phyloP scores from a whole-genome alignment of 2,329 filamentous ascomycete species.

The Fusarium sp. region DNA sequence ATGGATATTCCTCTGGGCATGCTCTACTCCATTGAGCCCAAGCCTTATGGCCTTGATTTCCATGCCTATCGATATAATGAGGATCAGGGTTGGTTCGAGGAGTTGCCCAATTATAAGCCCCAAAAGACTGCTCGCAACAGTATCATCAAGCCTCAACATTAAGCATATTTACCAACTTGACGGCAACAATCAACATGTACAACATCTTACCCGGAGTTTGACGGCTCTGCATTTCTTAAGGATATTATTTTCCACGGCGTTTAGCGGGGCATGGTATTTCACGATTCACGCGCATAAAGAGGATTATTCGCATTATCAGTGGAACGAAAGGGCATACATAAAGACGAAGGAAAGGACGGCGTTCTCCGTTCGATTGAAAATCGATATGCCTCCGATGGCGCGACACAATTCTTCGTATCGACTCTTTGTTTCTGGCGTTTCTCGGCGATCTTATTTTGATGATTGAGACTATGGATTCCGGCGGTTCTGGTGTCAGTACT shows the following conservation, averaged over 20 bases:
- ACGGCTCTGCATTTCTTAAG: slow-evolving; percentile 9
- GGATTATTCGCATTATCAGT: slow-evolving; percentile 44
- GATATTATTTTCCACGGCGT: slow-evolving; percentile 34
- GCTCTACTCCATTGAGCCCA: slow-evolving; percentile 94
- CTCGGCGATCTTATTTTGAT: slow-evolving; percentile 14
- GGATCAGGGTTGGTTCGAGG: slow-evolving; percentile 80
- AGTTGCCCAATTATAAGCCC: slow-evolving; percentile 85
- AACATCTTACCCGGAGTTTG: slow-evolving; percentile 28
- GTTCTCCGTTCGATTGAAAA: slow-evolving; percentile 48
- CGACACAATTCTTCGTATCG: slow-evolving; percentile 39
- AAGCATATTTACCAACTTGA: not conserved
- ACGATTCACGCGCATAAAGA: slow-evolving; percentile 43
- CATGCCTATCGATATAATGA: slow-evolving; percentile 94
- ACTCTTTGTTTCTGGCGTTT: slow-evolving; percentile 28
- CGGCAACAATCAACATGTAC: slow-evolving; percentile 38
- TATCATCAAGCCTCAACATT: slow-evolving; percentile 38
- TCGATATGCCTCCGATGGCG: slow-evolving; percentile 45
- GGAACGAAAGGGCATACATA: slow-evolving; percentile 44
- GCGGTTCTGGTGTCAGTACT: slow-evolving; percentile 31
- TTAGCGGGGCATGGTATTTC: slow-evolving; percentile 34
- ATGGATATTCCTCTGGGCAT: slow-evolving; percentile 94
- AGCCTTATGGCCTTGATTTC: slow-evolving; percentile 97
- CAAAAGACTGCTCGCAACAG: slow-evolving; percentile 59
- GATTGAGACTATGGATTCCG: slow-evolving; percentile 27
- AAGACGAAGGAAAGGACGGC: slow-evolving; percentile 39